Evolutionary conservation across 2,329 filamentous ascomycete species (phyloP), one percentile per base, ranked within the genome.

Genomic region (Emericellopsis atlantica): DNA sequence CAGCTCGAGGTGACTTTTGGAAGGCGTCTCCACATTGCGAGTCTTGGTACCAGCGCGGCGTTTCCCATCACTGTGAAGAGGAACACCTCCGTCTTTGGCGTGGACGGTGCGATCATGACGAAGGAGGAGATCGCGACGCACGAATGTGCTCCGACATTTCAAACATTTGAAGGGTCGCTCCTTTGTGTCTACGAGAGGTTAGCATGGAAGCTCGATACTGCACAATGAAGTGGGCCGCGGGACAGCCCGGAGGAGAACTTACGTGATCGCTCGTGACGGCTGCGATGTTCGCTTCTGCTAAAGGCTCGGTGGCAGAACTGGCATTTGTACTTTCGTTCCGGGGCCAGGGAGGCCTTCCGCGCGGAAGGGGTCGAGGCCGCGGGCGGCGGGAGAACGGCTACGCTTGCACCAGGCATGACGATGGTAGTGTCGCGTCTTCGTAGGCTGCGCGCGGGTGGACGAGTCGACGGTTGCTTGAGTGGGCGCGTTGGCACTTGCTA

Each of bases 271-370:
- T 98, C 92, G 66, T 98, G 92, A 65, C 92, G 77, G 66, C 88
- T 95, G 54, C 92, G 79, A 65, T 98, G 92, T 66, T 98, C 92
- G 63, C 88, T 95, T 62, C 92, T 76, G 69, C 89, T 95, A 64
- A 98, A 98, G 48, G 92, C 92, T 64, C 92, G 78, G 67, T 89
- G 89, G 71, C 92, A 96, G 66, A 95, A 96, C 72, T 95, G 88
- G 70, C 92, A 98, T 65, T 96, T 95, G 79, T 98, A 98, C 67
- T 95, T 95, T 72, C 93, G 90, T 71, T 96, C 92, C 43, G 89
- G 87, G 53, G 79, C 81, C 53, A 81, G 67, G 46, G 82, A 72
- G 50, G 81, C 65, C 67, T 93, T 94, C 64, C 84, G 79, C 56
- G 81, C 74, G 53, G 76, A 75, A 59, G 83, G 74, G 57, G 80